These are phyloP conservation scores for Camillea tinctor DNA, from an alignment of 2,329 filamentous ascomycete species.

Conservation along the genomic window DNA sequence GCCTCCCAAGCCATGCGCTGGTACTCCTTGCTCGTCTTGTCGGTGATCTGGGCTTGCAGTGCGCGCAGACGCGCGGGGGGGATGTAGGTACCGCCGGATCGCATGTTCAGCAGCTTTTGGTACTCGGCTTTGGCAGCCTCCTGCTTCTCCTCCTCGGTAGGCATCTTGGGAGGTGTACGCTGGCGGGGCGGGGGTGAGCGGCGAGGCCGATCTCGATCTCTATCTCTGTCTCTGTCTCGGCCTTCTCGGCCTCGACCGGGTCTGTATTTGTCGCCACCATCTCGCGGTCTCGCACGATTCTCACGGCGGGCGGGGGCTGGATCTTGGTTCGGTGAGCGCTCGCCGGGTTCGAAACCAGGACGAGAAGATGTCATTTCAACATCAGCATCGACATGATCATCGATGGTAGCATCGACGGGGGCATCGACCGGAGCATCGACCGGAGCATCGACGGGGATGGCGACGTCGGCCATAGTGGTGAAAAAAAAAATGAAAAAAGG, in stretches of 20 bases:
- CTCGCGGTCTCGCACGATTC: slow-evolving; percentile 36
- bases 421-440: too few species aligned
- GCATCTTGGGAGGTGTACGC: slow-evolving; percentile 34
- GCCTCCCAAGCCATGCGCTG: slow-evolving; percentile 99
- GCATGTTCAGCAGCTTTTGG: slow-evolving; percentile 86
- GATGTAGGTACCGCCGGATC: slow-evolving; percentile 94
- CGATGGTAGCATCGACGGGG: too few species aligned
- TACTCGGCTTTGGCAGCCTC: slow-evolving; percentile 89
- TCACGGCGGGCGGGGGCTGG: slow-evolving; percentile 28
- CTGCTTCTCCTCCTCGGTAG: slow-evolving; percentile 80
- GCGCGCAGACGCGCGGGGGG: slow-evolving; percentile 87
- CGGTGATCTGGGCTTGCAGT: slow-evolving; percentile 93
- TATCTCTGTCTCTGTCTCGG: slow-evolving; percentile 48
- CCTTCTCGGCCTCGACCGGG: too few species aligned
- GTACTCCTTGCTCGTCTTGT: slow-evolving; percentile 94
- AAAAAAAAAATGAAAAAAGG: too few species aligned
- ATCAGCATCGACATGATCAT: too few species aligned
- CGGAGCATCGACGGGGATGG: slow-evolving; percentile 25
- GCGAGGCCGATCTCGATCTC: slow-evolving; percentile 23
- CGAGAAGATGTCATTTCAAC: slow-evolving; percentile 41
- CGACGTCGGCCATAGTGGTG: not conserved
- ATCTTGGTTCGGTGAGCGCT: slow-evolving; percentile 26
- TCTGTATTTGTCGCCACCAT: slow-evolving; percentile 52
- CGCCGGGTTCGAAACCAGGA: too few species aligned
- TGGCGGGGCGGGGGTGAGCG: slow-evolving; percentile 20